A percentile compares a stretch with the other conserved stretches of the same genome.
Evolutionary conservation across 495 filamentous ascomycete genomes (phyloP).

Genomic region (Podospora pseudocomata): DNA sequence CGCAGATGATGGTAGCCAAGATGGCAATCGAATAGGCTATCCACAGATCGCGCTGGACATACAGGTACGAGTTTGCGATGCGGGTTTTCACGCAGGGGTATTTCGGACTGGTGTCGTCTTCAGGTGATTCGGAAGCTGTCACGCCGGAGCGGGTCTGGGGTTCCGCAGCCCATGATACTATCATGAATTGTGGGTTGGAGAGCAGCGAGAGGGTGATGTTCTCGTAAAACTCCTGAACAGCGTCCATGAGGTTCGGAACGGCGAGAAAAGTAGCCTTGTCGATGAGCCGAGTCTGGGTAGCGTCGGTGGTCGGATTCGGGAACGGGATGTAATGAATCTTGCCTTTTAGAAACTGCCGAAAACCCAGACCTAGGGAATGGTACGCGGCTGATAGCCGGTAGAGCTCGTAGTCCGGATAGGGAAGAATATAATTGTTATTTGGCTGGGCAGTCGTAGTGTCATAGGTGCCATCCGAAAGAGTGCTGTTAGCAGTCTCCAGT

Average conservation of each 20-base stretch:
- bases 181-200: conserved; percentile 28
- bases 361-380: conserved; percentile 22
- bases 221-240: conserved; percentile 25
- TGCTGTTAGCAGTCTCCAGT: conserved; percentile 13
- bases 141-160: conserved; percentile 14
- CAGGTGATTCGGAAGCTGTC: not conserved
- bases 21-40: conserved; percentile 29
- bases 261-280: conserved; percentile 24
- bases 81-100: conserved; percentile 28
- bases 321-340: conserved; percentile 18
- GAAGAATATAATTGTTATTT: conserved; percentile 23
- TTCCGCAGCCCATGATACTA: conserved; percentile 28
- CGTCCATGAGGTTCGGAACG: conserved; percentile 14
- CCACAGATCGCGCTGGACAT: conserved; percentile 28
- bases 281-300: conserved; percentile 24
- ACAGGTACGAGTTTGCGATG: conserved; percentile 26
- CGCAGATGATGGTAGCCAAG: conserved; percentile 13
- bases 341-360: conserved; percentile 25
- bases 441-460: conserved; percentile 28
- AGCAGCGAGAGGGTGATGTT: conserved; percentile 31
- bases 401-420: conserved; percentile 18
- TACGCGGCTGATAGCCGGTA: conserved; percentile 28
- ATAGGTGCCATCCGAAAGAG: conserved; percentile 19
- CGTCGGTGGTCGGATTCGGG: conserved; percentile 17
- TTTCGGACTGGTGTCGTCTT: conserved; percentile 7